These are phyloP conservation scores for Stenocarpella maydis DNA, from an alignment of 2,329 filamentous ascomycete species.

Conservation along the genomic window DNA sequence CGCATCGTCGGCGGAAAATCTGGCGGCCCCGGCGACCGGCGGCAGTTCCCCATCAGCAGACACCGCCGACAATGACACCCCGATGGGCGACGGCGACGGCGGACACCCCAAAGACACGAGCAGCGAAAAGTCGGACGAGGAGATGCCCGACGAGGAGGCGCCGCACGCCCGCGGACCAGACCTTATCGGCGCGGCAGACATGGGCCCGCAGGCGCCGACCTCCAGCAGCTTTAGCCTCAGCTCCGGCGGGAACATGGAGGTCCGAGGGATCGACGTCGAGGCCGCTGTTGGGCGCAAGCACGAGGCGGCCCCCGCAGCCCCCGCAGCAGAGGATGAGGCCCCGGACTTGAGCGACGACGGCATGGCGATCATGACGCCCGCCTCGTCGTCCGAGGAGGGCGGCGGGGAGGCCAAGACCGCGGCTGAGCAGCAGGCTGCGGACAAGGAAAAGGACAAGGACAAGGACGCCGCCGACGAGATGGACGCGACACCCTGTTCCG, in stretches of 20 bases:
- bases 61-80: slow-evolving; percentile 35
- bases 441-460: background rate
- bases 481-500: slow-evolving; percentile 11
- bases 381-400: slow-evolving; percentile 40
- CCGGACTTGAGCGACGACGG: slow-evolving; percentile 36
- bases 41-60: slow-evolving; percentile 35
- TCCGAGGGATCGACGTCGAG: slow-evolving; percentile 66
- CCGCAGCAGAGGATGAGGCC: slow-evolving; percentile 29
- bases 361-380: slow-evolving; percentile 32
- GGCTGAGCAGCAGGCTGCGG: too few species aligned
- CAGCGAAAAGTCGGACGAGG: slow-evolving; percentile 45
- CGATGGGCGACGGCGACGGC: slow-evolving; percentile 35
- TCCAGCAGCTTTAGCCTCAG: slow-evolving; percentile 51
- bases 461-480: background rate
- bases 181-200: slow-evolving; percentile 85
- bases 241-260: slow-evolving; percentile 50
- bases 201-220: slow-evolving; percentile 72
- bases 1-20: slow-evolving; percentile 37
- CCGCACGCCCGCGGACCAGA: slow-evolving; percentile 87
- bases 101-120: slow-evolving; percentile 39
- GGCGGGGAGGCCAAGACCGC: slow-evolving; percentile 37
- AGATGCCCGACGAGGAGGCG: slow-evolving; percentile 63
- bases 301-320: slow-evolving; percentile 38
- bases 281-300: slow-evolving; percentile 66
- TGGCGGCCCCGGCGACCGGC: background rate